Evolutionary conservation across 2,329 filamentous ascomycete genomes (phyloP).

Genomic region (Trichoderma polysporum): DNA sequence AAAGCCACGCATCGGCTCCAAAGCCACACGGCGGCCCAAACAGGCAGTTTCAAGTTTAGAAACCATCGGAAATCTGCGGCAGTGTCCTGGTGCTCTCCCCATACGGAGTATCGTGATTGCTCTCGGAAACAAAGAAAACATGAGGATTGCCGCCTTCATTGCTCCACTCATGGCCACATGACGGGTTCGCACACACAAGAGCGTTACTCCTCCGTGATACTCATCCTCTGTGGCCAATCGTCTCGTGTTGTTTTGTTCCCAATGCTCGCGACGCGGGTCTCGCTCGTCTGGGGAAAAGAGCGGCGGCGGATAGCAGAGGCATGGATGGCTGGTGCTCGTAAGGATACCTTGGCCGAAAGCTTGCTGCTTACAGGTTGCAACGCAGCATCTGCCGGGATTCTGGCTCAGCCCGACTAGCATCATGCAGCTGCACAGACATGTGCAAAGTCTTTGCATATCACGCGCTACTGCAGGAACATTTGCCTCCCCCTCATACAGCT

Average conservation of each 20-base stretch:
- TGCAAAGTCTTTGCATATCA: not conserved
- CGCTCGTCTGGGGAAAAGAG: not conserved
- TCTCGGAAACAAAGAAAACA: not conserved
- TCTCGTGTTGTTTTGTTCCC: not conserved
- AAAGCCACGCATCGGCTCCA: not conserved
- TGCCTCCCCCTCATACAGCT: not conserved
- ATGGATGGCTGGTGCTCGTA: not conserved
- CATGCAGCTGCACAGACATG: conserved; percentile 6
- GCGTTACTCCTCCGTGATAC: not conserved
- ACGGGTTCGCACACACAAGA: not conserved
- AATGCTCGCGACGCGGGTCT: not conserved
- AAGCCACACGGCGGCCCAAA: not conserved
- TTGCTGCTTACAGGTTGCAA: not conserved
- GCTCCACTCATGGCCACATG: conserved; percentile 11
- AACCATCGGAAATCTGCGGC: not conserved
- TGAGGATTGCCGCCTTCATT: not conserved
- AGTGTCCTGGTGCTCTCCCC: not conserved
- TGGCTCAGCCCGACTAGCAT: not conserved
- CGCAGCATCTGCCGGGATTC: not conserved
- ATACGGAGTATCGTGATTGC: not conserved
- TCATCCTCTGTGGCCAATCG: not conserved
- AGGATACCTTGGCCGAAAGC: too few species aligned
- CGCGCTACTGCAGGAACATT: conserved; percentile 21
- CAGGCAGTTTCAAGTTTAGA: not conserved
- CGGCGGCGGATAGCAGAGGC: not conserved